Conservation (phyloP, 768 basidiomycete genomes). For the Pisolithus microcarpus region DNA sequence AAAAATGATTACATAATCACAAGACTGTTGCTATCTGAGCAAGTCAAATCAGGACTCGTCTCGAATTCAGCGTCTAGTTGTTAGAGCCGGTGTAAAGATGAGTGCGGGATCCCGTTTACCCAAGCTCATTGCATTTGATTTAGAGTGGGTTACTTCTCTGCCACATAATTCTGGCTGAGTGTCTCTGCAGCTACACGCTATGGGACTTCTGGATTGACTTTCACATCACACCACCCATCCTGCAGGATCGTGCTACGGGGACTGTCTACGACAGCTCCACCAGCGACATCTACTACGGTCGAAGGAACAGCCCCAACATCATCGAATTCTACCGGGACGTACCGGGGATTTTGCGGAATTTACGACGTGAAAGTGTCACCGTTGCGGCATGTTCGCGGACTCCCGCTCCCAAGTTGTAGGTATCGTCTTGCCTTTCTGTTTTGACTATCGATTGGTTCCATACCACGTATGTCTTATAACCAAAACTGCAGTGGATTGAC, state of each 20-base stretch:
- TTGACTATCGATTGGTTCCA: too few species aligned
- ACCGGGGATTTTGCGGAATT: constrained; percentile 57
- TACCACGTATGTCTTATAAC: too few species aligned
- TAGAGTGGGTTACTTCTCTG: constrained; percentile 50
- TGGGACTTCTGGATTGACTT: constrained; percentile 88
- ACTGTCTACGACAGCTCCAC: constrained; percentile 19
- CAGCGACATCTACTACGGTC: background rate
- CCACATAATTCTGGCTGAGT: background rate
- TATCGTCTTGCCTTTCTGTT: background rate
- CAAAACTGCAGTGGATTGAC: background rate
- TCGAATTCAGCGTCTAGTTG: too few species aligned
- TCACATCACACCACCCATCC: constrained; percentile 57
- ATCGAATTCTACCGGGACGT: constrained; percentile 77
- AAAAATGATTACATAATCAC: background rate
- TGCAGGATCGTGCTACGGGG: constrained; percentile 29
- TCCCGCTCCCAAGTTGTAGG: constrained; percentile 59
- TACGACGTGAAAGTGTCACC: constrained; percentile 41
- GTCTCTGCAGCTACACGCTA: constrained; percentile 58
- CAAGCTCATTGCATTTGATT: constrained; percentile 69
- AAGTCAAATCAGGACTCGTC: too few species aligned
- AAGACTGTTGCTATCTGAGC: too few species aligned
- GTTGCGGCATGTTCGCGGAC: constrained; percentile 77
- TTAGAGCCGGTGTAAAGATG: background rate
- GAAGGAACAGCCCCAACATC: constrained; percentile 8
- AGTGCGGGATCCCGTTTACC: constrained; percentile 33